Percentiles rank a stretch among this genome's conserved stretches.
phyloP scores from a whole-genome alignment of 164 flowering plant genomes.

The Magnolia officinalis region DNA sequence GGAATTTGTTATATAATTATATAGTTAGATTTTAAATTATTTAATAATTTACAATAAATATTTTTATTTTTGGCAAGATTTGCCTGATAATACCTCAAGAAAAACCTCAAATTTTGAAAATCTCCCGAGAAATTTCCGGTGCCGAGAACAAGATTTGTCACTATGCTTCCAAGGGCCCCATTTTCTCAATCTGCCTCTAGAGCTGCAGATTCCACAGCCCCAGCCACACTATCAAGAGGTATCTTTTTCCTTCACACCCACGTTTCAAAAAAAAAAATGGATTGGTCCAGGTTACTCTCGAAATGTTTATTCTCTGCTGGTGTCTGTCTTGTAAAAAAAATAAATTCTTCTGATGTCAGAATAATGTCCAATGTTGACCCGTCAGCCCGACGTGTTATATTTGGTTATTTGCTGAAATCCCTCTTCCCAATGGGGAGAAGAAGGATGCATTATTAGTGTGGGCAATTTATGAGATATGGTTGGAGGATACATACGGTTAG shows the following conservation, averaged over 20 bases:
- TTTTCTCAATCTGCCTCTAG: slow-evolving; percentile 46
- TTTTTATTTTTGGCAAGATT: too few species aligned
- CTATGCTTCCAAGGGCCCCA: slow-evolving; percentile 48
- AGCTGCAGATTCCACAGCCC: slow-evolving; percentile 31
- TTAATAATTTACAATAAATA: too few species aligned
- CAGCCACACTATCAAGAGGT: slow-evolving; percentile 62
- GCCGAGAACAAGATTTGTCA: too few species aligned
- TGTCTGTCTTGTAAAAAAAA: too few species aligned
- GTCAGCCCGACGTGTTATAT: neutral
- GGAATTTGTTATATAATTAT: too few species aligned
- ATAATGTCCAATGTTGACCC: too few species aligned
- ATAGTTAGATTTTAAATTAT: too few species aligned
- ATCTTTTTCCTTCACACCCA: neutral
- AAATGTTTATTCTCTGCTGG: neutral
- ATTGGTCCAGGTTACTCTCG: neutral
- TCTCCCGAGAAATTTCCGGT: too few species aligned
- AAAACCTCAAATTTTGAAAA: too few species aligned
- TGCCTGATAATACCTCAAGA: too few species aligned
- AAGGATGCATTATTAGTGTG: neutral
- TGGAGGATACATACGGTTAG: neutral
- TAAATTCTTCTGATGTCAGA: neutral
- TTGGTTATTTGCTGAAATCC: neutral
- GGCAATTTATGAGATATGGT: neutral
- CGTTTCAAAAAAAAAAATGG: too few species aligned
- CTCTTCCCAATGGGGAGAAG: neutral